Evolutionary conservation across 331 rosid species (phyloP).

Genomic region (Arachis monticola): DNA sequence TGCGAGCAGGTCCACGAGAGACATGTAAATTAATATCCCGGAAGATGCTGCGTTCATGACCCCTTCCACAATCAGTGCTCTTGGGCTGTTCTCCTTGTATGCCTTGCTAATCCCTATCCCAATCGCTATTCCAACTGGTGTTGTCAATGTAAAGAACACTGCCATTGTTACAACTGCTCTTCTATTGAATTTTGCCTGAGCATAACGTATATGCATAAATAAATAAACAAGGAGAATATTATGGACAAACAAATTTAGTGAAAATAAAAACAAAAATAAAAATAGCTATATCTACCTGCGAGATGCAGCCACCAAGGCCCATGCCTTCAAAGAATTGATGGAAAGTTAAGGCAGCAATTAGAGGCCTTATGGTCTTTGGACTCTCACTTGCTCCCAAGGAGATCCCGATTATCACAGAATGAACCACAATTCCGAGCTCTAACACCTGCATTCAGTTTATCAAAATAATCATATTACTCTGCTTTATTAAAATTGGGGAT

Average conservation of each 20-base stretch:
- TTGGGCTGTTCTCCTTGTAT: conserved; percentile 45
- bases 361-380: conserved; percentile 49
- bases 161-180: conserved; percentile 50
- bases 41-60: conserved; percentile 56
- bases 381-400: conserved; percentile 56
- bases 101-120: conserved; percentile 40
- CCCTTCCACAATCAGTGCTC: conserved; percentile 54
- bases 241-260: too few species aligned
- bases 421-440: conserved; percentile 71
- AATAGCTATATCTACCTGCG: conserved; percentile 45
- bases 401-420: conserved; percentile 62
- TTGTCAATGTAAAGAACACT: conserved; percentile 55
- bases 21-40: conserved; percentile 67
- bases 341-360: conserved; percentile 57
- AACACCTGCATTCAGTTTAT: conserved; percentile 42
- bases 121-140: conserved; percentile 58
- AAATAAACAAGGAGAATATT: too few species aligned
- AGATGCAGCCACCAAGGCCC: conserved; percentile 71
- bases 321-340: conserved; percentile 72
- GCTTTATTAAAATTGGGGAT: too few species aligned
- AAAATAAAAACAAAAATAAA: too few species aligned
- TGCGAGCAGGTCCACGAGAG: conserved; percentile 59
- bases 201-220: too few species aligned
- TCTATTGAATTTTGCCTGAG: conserved; percentile 54
- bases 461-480: background rate